These are phyloP conservation scores for Oxalis stricta DNA, from an alignment of 441 rosid genomes.

Conservation along the genomic window DNA sequence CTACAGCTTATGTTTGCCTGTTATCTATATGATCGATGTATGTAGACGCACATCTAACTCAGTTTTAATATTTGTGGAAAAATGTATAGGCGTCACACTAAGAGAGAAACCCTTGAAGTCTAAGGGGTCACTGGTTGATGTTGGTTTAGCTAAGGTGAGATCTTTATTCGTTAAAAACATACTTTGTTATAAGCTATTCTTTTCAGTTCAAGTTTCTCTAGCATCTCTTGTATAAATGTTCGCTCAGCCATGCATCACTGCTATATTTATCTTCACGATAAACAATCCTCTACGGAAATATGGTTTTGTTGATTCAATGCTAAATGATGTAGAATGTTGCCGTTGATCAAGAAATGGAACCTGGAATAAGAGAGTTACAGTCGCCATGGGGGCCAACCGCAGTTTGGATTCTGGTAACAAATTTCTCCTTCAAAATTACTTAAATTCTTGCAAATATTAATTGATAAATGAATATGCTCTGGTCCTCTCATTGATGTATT, in stretches of 20 bases:
- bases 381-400: slow-evolving; percentile 68
- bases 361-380: slow-evolving; percentile 81
- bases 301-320: slow-evolving; percentile 10
- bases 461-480: too few species aligned
- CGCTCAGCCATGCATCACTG: too few species aligned
- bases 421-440: too few species aligned
- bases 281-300: slow-evolving; percentile 1
- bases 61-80: slow-evolving; percentile 6
- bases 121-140: slow-evolving; percentile 58
- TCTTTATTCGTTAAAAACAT: slow-evolving; percentile 3
- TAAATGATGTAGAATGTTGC: slow-evolving; percentile 48
- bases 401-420: slow-evolving; percentile 48
- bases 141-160: slow-evolving; percentile 77
- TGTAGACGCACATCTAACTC: background rate
- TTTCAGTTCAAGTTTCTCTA: background rate
- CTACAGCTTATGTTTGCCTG: background rate
- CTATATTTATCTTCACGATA: too few species aligned
- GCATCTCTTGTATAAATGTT: background rate
- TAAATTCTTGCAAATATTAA: background rate
- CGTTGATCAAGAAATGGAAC: slow-evolving; percentile 56
- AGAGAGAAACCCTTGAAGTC: slow-evolving; percentile 36
- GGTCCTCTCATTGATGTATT: background rate
- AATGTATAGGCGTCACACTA: slow-evolving; percentile 55
- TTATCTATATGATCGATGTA: background rate
- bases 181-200: background rate